Conservation (phyloP, 805 yeast species). For the Saccharomyces kudriavzevii region DNA sequence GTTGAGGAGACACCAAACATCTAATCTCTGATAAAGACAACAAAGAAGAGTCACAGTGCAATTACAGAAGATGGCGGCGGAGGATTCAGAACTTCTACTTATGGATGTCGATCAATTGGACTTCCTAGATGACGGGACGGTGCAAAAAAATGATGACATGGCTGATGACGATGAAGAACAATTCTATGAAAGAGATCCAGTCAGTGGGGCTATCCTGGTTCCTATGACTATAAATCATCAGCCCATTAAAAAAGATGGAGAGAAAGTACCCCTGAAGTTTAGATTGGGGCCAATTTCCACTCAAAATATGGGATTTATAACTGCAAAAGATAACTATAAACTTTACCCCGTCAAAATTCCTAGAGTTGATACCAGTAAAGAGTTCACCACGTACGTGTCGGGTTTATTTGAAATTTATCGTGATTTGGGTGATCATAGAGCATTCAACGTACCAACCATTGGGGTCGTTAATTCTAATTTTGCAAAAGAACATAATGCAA, state of each 20-base stretch:
- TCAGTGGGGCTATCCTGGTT: not conserved
- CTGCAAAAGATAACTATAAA: conserved; percentile 35
- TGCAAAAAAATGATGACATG: not conserved
- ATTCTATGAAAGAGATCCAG: conserved; percentile 7
- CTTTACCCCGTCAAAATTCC: conserved; percentile 35
- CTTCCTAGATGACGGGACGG: conserved; percentile 11
- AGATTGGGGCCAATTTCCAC: conserved; percentile 39
- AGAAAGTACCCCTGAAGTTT: conserved; percentile 32
- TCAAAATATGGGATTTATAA: conserved; percentile 35
- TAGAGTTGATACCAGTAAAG: conserved; percentile 35
- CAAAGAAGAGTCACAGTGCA: not conserved
- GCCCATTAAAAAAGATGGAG: not conserved
- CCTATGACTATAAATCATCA: not conserved
- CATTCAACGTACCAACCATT: conserved; percentile 35
- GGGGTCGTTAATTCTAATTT: conserved; percentile 32
- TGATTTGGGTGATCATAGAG: conserved; percentile 37
- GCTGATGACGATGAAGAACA: conserved; percentile 1
- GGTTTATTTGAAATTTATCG: conserved; percentile 47
- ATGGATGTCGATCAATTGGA: conserved; percentile 26
- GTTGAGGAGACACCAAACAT: not conserved
- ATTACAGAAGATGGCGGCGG: not conserved
- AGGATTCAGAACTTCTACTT: conserved; percentile 5
- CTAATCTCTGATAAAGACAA: not conserved
- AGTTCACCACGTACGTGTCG: conserved; percentile 42
- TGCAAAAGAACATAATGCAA: conserved; percentile 30